These are phyloP conservation scores for Lepidium aucheri DNA, from an alignment of 345 rosid species.

Conservation along the genomic window DNA sequence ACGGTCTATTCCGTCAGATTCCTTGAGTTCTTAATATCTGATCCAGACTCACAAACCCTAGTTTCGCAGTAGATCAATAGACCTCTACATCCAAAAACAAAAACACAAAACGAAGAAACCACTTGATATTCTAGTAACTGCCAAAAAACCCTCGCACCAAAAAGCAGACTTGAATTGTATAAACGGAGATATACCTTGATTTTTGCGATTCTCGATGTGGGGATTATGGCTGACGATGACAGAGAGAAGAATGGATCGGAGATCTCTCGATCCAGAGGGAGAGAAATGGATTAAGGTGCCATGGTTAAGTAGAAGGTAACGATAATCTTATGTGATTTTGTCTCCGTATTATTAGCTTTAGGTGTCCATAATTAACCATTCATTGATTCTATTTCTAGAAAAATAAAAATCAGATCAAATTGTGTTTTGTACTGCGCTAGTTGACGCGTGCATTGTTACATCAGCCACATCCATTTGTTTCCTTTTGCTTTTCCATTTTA, in stretches of 20 bases:
- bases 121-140: background rate
- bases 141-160: too few species aligned
- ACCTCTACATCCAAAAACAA: background rate
- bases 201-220: background rate
- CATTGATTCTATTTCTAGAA: background rate
- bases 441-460: background rate
- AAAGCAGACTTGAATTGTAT: too few species aligned
- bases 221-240: background rate
- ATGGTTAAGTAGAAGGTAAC: conserved; percentile 10
- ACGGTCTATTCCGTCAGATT: too few species aligned
- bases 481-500: background rate
- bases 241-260: conserved; percentile 11
- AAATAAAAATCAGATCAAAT: conserved; percentile 4
- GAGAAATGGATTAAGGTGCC: background rate
- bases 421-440: background rate
- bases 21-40: background rate
- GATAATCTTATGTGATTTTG: background rate
- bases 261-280: conserved; percentile 17
- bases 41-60: conserved; percentile 13
- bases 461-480: background rate
- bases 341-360: background rate
- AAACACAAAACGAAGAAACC: background rate
- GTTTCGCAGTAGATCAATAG: conserved; percentile 13
- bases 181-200: too few species aligned
- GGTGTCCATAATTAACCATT: conserved; percentile 13